Conservation (phyloP, 768 basidiomycete species). For the Paxillus involutus region DNA sequence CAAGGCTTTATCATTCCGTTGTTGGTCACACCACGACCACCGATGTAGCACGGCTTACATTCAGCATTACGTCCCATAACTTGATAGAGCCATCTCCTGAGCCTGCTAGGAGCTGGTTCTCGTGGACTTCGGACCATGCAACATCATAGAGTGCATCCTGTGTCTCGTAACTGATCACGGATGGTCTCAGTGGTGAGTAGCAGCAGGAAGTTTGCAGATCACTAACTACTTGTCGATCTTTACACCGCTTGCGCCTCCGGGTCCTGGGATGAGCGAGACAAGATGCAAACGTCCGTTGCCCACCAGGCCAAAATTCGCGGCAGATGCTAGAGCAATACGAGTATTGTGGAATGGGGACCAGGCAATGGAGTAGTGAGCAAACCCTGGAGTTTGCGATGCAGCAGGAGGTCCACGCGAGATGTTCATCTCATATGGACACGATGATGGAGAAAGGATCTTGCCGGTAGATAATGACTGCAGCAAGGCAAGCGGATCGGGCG, state of each 20-base stretch:
- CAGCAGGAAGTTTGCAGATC: not conserved
- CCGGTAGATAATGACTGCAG: not conserved
- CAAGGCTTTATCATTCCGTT: conserved; percentile 31
- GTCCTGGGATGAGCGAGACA: conserved; percentile 50
- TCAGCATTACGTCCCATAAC: conserved; percentile 87
- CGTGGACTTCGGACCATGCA: conserved; percentile 94
- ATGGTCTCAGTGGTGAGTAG: conserved; percentile 6
- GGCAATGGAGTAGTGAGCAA: conserved; percentile 77
- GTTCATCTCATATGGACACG: conserved; percentile 30
- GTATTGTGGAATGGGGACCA: conserved; percentile 86
- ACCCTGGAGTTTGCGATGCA: conserved; percentile 71
- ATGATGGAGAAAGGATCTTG: not conserved
- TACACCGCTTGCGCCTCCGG: conserved; percentile 42
- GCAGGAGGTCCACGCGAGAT: conserved; percentile 41
- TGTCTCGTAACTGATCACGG: conserved; percentile 67
- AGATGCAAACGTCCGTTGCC: conserved; percentile 91
- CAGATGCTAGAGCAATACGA: conserved; percentile 75
- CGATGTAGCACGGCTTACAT: conserved; percentile 46
- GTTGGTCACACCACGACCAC: conserved; percentile 5
- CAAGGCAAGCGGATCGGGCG: too few species aligned
- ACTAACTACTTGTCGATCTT: conserved; percentile 71
- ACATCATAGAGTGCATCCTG: conserved; percentile 89
- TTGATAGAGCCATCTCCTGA: conserved; percentile 90
- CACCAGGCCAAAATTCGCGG: conserved; percentile 92
- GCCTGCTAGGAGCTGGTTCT: conserved; percentile 87